These are phyloP conservation scores for Tephrocybe sp. DNA, from an alignment of 768 basidiomycete species.

Conservation along the genomic window DNA sequence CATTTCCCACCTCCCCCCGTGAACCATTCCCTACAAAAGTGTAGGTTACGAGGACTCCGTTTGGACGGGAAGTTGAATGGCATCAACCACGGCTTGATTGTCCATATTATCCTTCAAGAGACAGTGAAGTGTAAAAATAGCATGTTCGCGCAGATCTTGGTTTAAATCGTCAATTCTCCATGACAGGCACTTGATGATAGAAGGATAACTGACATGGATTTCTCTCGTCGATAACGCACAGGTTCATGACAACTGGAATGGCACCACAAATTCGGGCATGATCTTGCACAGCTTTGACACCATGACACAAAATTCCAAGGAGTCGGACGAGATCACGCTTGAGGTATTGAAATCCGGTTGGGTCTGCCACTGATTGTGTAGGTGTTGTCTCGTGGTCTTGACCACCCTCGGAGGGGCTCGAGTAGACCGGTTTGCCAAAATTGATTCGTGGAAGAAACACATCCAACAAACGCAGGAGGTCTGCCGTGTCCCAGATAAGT, in stretches of 20 bases:
- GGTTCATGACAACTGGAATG: constrained; percentile 79
- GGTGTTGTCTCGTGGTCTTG: constrained; percentile 23
- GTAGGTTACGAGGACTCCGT: constrained; percentile 35
- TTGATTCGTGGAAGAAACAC: constrained; percentile 83
- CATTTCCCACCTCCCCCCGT: not conserved
- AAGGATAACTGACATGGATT: constrained; percentile 79
- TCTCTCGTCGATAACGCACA: constrained; percentile 87
- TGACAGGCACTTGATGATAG: constrained; percentile 9
- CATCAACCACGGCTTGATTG: constrained; percentile 79
- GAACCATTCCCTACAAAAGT: not conserved
- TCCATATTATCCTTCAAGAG: constrained; percentile 73
- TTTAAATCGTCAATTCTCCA: constrained; percentile 5
- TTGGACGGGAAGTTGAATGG: constrained; percentile 63
- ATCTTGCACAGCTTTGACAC: constrained; percentile 69
- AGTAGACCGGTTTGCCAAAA: constrained; percentile 62
- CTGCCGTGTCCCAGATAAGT: constrained; percentile 37
- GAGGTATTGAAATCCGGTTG: constrained; percentile 74
- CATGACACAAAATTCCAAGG: constrained; percentile 75
- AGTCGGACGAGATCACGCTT: constrained; percentile 91
- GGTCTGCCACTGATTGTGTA: constrained; percentile 31
- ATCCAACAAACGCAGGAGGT: constrained; percentile 73
- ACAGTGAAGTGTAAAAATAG: constrained; percentile 81
- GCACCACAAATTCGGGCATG: constrained; percentile 69
- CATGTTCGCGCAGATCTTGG: constrained; percentile 88
- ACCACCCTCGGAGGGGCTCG: constrained; percentile 14